Percentiles rank a stretch among this genome's conserved stretches.
These are phyloP conservation scores for Dendrobium chrysotoxum DNA, from an alignment of 106 monocot genomes.

Conservation along the genomic window DNA sequence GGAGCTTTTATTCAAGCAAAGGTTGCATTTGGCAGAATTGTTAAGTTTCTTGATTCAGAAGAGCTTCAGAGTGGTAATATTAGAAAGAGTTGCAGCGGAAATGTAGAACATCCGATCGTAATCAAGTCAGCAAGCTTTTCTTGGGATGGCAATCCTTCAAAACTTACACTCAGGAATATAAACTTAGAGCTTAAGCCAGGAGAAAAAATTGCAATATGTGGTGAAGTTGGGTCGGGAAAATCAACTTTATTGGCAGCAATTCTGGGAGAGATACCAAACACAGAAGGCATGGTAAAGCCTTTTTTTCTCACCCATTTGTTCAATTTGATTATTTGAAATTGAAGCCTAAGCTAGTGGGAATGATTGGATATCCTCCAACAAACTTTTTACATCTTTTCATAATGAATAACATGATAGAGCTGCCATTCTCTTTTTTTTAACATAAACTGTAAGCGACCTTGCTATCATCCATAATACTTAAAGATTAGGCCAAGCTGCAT, in stretches of 20 bases:
- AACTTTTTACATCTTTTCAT: neutral
- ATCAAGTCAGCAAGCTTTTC: constrained; percentile 49
- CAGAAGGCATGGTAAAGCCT: constrained; percentile 43
- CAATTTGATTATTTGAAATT: neutral
- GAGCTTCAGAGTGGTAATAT: constrained; percentile 40
- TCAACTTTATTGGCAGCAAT: constrained; percentile 76
- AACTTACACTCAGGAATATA: constrained; percentile 43
- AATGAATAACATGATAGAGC: neutral
- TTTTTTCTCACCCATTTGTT: neutral
- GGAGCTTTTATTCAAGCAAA: constrained; percentile 66
- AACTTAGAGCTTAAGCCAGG: constrained; percentile 41
- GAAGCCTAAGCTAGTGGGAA: neutral
- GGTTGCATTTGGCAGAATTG: constrained; percentile 54
- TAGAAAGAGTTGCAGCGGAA: constrained; percentile 13
- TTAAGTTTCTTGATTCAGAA: constrained; percentile 56
- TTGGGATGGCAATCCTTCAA: constrained; percentile 48
- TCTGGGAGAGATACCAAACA: constrained; percentile 77
- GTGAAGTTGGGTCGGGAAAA: constrained; percentile 93
- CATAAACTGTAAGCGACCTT: neutral
- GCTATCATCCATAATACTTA: neutral
- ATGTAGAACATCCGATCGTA: constrained; percentile 15
- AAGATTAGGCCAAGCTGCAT: neutral
- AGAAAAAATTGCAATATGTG: constrained; percentile 88
- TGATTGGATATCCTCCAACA: neutral
- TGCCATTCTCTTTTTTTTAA: neutral